Percentiles rank a stretch among this genome's conserved stretches.
phyloP scores from a whole-genome alignment of 2,329 filamentous ascomycete genomes.

The Tolypocladium cylindrosporum region DNA sequence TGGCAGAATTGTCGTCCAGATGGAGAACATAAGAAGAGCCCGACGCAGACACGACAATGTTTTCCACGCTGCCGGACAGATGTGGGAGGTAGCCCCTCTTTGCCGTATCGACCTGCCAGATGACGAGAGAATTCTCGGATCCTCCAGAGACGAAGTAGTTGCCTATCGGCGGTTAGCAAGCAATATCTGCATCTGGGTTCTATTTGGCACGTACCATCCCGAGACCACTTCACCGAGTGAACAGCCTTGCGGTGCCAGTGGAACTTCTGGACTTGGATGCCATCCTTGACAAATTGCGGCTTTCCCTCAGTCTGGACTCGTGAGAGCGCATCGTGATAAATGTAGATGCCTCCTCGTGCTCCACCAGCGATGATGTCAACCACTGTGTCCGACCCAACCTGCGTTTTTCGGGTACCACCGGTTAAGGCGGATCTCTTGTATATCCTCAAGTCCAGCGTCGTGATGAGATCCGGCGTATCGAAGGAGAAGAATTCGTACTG shows the following conservation, averaged over 20 bases:
- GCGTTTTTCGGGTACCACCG: slow-evolving; percentile 12
- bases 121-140: slow-evolving; percentile 74
- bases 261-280: slow-evolving; percentile 52
- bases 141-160: slow-evolving; percentile 94
- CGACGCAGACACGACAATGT: slow-evolving; percentile 67
- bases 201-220: slow-evolving; percentile 55
- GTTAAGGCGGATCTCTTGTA: slow-evolving; percentile 9
- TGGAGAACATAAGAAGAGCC: slow-evolving; percentile 78
- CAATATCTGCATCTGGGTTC: neutral
- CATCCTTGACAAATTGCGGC: slow-evolving; percentile 31
- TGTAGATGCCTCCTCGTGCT: slow-evolving; percentile 62
- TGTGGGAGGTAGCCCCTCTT: slow-evolving; percentile 82
- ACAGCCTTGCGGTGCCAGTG: slow-evolving; percentile 91
- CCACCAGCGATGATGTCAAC: slow-evolving; percentile 75
- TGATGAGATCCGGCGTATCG: slow-evolving; percentile 52
- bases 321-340: slow-evolving; percentile 67
- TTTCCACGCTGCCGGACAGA: slow-evolving; percentile 75
- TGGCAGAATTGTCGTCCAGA: slow-evolving; percentile 83
- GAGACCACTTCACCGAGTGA: slow-evolving; percentile 80
- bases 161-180: slow-evolving; percentile 40
- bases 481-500: slow-evolving; percentile 49
- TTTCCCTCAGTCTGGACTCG: slow-evolving; percentile 39
- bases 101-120: slow-evolving; percentile 89
- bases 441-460: slow-evolving; percentile 54
- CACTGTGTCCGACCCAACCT: slow-evolving; percentile 21